These are phyloP conservation scores for Coemansia sp. DNA, from an alignment of 192 early-diverging fungal genomes.

Conservation along the genomic window DNA sequence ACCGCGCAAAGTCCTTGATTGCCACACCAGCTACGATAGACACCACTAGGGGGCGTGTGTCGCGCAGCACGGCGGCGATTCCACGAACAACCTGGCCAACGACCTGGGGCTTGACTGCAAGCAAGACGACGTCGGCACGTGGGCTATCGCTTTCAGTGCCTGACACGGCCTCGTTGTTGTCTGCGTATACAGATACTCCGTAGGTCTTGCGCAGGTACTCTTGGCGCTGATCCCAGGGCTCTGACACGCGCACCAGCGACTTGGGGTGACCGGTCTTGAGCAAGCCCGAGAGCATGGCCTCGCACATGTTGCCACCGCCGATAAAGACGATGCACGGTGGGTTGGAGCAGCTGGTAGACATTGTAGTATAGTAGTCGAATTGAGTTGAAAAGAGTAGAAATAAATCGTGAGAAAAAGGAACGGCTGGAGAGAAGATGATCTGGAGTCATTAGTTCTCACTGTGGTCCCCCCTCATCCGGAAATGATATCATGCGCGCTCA, in stretches of 20 bases:
- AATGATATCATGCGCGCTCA: neutral
- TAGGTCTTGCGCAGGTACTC: slow-evolving; percentile 66
- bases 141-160: slow-evolving; percentile 36
- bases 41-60: slow-evolving; percentile 68
- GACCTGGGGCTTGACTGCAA: slow-evolving; percentile 93
- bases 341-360: slow-evolving; percentile 3
- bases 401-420: neutral
- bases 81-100: slow-evolving; percentile 67
- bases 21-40: slow-evolving; percentile 91
- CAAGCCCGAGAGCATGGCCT: slow-evolving; percentile 88
- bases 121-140: slow-evolving; percentile 68
- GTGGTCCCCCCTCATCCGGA: neutral
- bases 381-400: neutral
- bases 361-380: neutral
- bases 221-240: slow-evolving; percentile 68
- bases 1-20: slow-evolving; percentile 69
- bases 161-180: slow-evolving; percentile 62
- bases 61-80: slow-evolving; percentile 52
- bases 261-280: slow-evolving; percentile 71
- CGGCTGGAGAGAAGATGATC: neutral
- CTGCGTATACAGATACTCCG: slow-evolving; percentile 59
- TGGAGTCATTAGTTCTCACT: neutral
- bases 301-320: slow-evolving; percentile 96
- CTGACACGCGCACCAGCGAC: slow-evolving; percentile 73
- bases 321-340: slow-evolving; percentile 62